Evolutionary conservation across 1,284 basidiomycete species (phyloP), one percentile per base, ranked within the genome.

Genomic region (Calocybe gambosa): DNA sequence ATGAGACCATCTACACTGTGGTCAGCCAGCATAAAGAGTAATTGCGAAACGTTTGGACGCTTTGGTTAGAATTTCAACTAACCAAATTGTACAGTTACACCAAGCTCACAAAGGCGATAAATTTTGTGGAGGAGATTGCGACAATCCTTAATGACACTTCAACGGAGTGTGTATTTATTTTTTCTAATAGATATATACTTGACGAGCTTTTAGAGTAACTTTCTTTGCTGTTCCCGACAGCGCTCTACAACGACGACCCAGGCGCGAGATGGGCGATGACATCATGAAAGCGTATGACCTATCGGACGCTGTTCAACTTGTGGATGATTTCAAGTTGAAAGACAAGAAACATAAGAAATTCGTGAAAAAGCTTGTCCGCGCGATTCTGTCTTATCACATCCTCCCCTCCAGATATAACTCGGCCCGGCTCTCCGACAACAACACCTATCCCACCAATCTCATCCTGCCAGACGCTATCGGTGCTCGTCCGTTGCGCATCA

Each of bases 321-420:
- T 55, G 1, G 60, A 65, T 34, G 52, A 59, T 13, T 49, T 66
- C 18, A 54, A 61, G 9, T n/a, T n/a, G n/a, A n/a, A n/a, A n/a
- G 33, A 76, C 50, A 71, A 78, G 56, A 64, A 72, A 21, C 64
- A 70, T 35, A 78, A 77, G 61, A 70, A 78, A 56, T 65, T 72
- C 21, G 57, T 82, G 47, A 73, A 75, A 54, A 67, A 70, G 51
- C 71, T 86, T 49, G 62, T 83, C 38, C 72, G 71, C 29, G 74
- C 75, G 35, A 69, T 83, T 13, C 62, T 85, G 5, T 67, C 72
- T 28, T 88, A 88, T 62, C 82, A 88, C 58, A 73, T 78, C 40
- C 64, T 88, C 10, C 74, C 77, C 10, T 60, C 67, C 23, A 64
- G 65, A 4, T 53, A 47, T 2, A 64, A 74, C 42, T 62, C 67